phyloP scores from a whole-genome alignment of 78 protist species.

The slime mould (Dictyostelium discoideum) region DNA sequence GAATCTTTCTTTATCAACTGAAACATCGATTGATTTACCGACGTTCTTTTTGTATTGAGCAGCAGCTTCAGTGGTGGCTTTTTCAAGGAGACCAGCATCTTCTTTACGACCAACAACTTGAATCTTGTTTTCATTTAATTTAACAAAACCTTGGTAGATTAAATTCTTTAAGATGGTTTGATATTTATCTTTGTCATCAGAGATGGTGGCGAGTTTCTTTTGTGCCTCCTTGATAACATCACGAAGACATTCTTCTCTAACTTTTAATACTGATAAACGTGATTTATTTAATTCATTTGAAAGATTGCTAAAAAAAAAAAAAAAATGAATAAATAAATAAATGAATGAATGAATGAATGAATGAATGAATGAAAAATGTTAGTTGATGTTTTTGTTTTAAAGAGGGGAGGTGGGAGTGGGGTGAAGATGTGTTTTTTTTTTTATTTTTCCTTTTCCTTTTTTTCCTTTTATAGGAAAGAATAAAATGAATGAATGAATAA shows the following conservation, averaged over 20 bases:
- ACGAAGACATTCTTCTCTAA: conserved; percentile 83
- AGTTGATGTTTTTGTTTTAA: neutral
- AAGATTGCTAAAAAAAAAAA: conserved; percentile 34
- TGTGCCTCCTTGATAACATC: conserved; percentile 63
- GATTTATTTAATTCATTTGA: conserved; percentile 83
- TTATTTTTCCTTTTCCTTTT: neutral
- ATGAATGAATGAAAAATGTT: neutral
- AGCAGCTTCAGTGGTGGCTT: conserved; percentile 41
- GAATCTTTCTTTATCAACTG: conserved; percentile 52
- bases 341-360: neutral
- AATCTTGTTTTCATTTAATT: conserved; percentile 46
- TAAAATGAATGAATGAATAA: too few relatives aligned
- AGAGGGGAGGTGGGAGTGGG: neutral
- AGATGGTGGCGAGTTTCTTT: conserved; percentile 53
- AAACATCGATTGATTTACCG: conserved; percentile 6
- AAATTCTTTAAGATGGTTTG: conserved; percentile 57
- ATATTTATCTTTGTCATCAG: conserved; percentile 51
- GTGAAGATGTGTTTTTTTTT: neutral
- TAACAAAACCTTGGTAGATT: conserved; percentile 71
- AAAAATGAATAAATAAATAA: neutral
- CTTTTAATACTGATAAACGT: conserved; percentile 85
- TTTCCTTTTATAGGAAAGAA: neutral
- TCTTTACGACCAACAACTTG: conserved; percentile 75
- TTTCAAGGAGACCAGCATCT: conserved; percentile 21
- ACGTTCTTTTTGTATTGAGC: conserved; percentile 31